A percentile compares a stretch with the other conserved stretches of the same genome.
phyloP scores from a whole-genome alignment of 345 rosid species.

The Bruguiera gymnorhiza region DNA sequence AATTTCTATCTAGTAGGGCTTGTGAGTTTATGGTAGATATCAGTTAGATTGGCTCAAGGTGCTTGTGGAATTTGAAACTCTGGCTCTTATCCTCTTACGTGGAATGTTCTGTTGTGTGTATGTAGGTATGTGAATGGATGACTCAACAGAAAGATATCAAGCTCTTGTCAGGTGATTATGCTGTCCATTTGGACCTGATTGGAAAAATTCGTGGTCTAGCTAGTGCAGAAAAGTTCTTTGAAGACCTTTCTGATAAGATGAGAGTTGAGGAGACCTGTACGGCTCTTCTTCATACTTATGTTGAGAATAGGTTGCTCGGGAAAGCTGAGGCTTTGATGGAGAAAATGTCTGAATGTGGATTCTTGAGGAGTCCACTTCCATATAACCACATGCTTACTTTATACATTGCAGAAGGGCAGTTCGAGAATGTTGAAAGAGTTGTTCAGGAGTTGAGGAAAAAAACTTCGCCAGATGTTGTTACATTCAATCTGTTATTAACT shows the following conservation, averaged over 20 bases:
- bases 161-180: conserved; percentile 80
- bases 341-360: conserved; percentile 75
- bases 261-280: conserved; percentile 59
- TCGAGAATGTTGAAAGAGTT: conserved; percentile 52
- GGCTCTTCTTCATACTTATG: conserved; percentile 85
- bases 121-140: conserved; percentile 95
- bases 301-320: conserved; percentile 43
- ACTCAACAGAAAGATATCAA: conserved; percentile 61
- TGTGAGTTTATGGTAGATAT: no score
- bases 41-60: background rate
- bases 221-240: conserved; percentile 88
- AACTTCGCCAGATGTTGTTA: conserved; percentile 63
- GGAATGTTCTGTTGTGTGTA: background rate
- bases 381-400: conserved; percentile 72
- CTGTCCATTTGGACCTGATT: conserved; percentile 83
- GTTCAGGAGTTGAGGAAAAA: conserved; percentile 58
- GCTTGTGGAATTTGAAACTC: background rate
- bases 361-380: conserved; percentile 60
- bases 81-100: background rate
- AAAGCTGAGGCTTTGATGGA: conserved; percentile 78
- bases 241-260: conserved; percentile 74
- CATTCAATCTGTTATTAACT: conserved; percentile 67
- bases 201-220: conserved; percentile 71
- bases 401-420: conserved; percentile 50
- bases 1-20: no score